phyloP scores from a whole-genome alignment of 768 basidiomycete species.

The Artomyces pyxidatus region DNA sequence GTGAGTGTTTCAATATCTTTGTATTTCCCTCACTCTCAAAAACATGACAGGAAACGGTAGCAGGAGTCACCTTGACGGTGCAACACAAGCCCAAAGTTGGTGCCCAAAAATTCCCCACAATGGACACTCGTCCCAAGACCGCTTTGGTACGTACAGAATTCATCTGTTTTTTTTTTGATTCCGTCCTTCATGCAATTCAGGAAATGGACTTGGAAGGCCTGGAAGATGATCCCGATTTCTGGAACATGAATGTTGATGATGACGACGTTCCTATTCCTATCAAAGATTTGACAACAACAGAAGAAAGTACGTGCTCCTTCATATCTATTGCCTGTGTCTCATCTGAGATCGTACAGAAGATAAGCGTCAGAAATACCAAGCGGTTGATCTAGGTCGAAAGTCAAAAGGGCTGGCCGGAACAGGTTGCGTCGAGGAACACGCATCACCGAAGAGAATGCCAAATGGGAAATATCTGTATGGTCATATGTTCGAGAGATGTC shows the following conservation, averaged over 20 bases:
- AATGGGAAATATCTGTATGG: constrained; percentile 54
- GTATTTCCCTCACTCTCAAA: constrained; percentile 9
- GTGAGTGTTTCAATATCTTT: constrained; percentile 40
- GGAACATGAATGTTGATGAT: constrained; percentile 38
- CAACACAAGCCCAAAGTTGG: constrained; percentile 52
- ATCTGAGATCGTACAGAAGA: not conserved
- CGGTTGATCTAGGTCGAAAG: too few relatives aligned
- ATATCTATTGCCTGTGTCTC: too few relatives aligned
- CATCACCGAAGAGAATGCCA: constrained; percentile 34
- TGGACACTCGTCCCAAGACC: constrained; percentile 62
- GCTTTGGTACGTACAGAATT: constrained; percentile 36
- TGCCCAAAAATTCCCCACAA: constrained; percentile 52
- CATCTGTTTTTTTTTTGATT: not conserved
- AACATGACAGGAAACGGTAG: constrained; percentile 51
- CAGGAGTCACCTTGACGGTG: constrained; percentile 49
- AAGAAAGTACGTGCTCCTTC: constrained; percentile 17
- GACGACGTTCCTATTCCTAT: constrained; percentile 20
- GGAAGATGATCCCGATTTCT: constrained; percentile 63
- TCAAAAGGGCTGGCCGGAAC: too few relatives aligned
- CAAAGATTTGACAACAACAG: constrained; percentile 29
- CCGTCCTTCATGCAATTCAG: constrained; percentile 26
- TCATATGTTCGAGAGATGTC: not conserved
- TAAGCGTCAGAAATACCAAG: too few relatives aligned
- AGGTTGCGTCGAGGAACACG: not conserved
- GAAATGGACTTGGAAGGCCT: constrained; percentile 59